A percentile compares a stretch with the other conserved stretches of the same genome.
These are phyloP conservation scores for Coemansia sp. DNA, from an alignment of 192 early-diverging fungal species.

Conservation along the genomic window DNA sequence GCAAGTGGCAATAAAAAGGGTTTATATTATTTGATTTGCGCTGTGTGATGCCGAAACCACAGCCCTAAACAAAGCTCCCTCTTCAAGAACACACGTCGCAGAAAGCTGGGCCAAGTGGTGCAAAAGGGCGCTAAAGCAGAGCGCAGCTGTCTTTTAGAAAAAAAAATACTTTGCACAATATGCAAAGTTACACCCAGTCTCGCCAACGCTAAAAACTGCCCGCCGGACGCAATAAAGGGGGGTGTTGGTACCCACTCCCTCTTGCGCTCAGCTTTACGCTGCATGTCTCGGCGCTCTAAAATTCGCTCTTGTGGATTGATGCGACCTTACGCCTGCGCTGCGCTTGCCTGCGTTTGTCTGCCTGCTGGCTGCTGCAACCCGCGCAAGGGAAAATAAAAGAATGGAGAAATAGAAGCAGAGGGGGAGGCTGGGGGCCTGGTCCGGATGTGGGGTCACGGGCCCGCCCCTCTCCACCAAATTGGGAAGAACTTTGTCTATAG, in stretches of 20 bases:
- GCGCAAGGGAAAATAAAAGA: conserved; percentile 12
- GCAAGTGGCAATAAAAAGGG: not conserved
- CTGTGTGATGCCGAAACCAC: not conserved
- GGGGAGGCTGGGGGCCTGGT: not conserved
- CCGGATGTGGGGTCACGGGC: not conserved
- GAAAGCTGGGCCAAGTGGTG: not conserved
- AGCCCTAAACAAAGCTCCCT: not conserved
- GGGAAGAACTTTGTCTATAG: no score
- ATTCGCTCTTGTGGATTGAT: conserved; percentile 12
- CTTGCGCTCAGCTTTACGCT: not conserved
- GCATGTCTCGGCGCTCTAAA: not conserved
- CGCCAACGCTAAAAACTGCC: not conserved
- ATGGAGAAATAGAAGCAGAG: conserved; percentile 2
- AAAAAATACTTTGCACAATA: not conserved
- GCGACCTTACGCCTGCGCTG: not conserved
- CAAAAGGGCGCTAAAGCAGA: not conserved
- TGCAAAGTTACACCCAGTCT: conserved; percentile 5
- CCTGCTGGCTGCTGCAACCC: conserved; percentile 13
- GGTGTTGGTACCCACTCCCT: not conserved
- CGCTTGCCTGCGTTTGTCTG: not conserved
- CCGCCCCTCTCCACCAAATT: not conserved
- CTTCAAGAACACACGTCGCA: not conserved
- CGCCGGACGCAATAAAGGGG: not conserved
- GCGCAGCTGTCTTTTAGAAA: not conserved
- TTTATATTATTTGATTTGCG: conserved; percentile 13